Evolutionary conservation across 179 eudicot genomes (phyloP).

Genomic region (Beta macrorhiza): DNA sequence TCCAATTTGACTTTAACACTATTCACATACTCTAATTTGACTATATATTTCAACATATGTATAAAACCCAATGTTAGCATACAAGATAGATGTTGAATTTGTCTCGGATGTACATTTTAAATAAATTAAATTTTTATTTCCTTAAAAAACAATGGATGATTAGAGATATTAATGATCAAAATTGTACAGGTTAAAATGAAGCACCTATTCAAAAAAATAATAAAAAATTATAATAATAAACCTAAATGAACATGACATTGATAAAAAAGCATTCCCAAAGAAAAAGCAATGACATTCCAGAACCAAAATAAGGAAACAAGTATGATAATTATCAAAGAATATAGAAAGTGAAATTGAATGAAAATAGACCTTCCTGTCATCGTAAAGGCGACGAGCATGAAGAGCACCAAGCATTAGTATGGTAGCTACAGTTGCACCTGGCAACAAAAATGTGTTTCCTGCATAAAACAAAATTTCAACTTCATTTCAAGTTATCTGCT

Average conservation of each 20-base stretch:
- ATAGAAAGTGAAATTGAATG: background rate
- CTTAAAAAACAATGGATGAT: too few species aligned
- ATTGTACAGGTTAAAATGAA: too few species aligned
- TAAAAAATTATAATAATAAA: background rate
- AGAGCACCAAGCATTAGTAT: slow-evolving; percentile 90
- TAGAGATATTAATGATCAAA: too few species aligned
- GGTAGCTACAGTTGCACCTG: slow-evolving; percentile 93
- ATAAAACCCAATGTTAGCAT: too few species aligned
- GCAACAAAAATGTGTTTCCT: slow-evolving; percentile 71
- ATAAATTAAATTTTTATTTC: too few species aligned
- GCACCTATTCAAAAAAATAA: too few species aligned
- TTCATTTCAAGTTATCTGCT: background rate
- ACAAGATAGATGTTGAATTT: too few species aligned
- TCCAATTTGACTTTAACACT: too few species aligned
- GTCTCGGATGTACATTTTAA: too few species aligned
- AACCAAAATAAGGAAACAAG: background rate
- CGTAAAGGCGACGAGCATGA: slow-evolving; percentile 86
- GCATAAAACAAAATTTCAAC: slow-evolving; percentile 20
- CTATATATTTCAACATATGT: too few species aligned
- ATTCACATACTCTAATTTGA: too few species aligned
- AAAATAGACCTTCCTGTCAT: slow-evolving; percentile 66
- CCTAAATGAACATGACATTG: background rate
- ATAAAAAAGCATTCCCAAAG: background rate
- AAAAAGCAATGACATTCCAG: background rate
- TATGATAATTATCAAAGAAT: background rate